Evolutionary conservation across 2,329 filamentous ascomycete species (phyloP), one percentile per base, ranked within the genome.

Genomic region (Epicoccum nigrum): DNA sequence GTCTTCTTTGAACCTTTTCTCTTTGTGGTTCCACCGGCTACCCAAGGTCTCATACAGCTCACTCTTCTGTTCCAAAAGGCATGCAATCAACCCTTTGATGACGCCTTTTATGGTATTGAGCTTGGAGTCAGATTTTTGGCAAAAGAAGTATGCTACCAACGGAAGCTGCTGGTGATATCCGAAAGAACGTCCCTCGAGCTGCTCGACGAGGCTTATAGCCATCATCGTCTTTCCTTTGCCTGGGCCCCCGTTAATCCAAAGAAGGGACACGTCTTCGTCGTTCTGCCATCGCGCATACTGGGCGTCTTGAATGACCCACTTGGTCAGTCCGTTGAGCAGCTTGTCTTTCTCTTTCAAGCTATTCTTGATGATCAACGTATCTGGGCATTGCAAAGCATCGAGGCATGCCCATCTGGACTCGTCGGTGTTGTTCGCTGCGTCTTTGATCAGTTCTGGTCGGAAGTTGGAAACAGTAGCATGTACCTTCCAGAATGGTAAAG

Each of bases 1-100:
- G 28, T 70, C 71, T 7, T 75, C 62, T 34, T 4, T 15, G 15
- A 45, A 45, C 30, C 21, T n/a, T 17, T 30, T 17, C 17, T 45
- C 34, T 4, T 32, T 16, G 9, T 32, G 25, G 44, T 45, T 17
- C 41, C 28, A 45, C 6, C 21, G 41, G 28, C 17, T 11, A 33
- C 41, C 30, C 17, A 45, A 13, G 15, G 30, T 15, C 19, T 34
- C 28, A 13, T 11, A 25, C 15, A 45, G 41, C 15, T 47, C 44
- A n/a, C 30, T 38, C 9, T 38, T 2, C 15, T 47, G 33, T 2
- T 39, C 37, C 12, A 30, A 33, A 4, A 47, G 35, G 32, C 21
- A 39, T 12, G 27, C 7, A 12, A 47, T 47, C 12, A 47, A 21
- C 11, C 44, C 44, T 39, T 39, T 47, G 5, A 47, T 11, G 19